phyloP scores from a whole-genome alignment of 2,329 filamentous ascomycete genomes.

The Diaporthe humulicola region DNA sequence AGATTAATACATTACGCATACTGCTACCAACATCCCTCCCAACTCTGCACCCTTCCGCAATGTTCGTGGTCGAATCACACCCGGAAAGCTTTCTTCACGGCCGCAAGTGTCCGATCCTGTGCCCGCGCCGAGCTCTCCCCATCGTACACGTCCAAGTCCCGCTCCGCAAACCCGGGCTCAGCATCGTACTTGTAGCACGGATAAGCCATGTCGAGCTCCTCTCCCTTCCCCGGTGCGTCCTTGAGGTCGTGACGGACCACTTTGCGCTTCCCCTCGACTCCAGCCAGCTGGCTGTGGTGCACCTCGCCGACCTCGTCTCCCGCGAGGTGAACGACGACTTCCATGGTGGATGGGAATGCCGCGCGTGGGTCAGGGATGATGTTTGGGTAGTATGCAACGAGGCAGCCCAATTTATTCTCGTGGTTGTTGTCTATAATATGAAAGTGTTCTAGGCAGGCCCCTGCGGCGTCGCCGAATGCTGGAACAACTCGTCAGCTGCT shows the following conservation, averaged over 20 bases:
- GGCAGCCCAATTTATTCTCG: conserved; percentile 56
- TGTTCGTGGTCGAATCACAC: background rate
- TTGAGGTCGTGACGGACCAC: conserved; percentile 51
- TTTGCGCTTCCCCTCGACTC: conserved; percentile 59
- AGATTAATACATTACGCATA: background rate
- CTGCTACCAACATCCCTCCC: background rate
- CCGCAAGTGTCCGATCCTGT: conserved; percentile 74
- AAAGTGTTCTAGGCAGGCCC: conserved; percentile 58
- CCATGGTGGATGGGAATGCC: conserved; percentile 55
- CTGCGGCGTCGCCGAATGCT: conserved; percentile 60
- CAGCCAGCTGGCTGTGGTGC: conserved; percentile 58
- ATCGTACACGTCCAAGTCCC: conserved; percentile 77
- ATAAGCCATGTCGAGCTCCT: conserved; percentile 52
- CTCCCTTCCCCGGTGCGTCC: conserved; percentile 54
- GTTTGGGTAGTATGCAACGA: conserved; percentile 61
- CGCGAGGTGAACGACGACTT: conserved; percentile 56
- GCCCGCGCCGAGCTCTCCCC: conserved; percentile 74
- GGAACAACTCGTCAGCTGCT: background rate
- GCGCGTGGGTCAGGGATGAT: conserved; percentile 58
- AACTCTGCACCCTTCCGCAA: background rate
- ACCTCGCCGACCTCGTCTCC: conserved; percentile 56
- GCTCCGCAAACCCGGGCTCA: conserved; percentile 78
- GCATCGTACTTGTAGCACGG: conserved; percentile 58
- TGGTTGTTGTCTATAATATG: conserved; percentile 60
- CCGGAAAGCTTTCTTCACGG: conserved; percentile 73